These are phyloP conservation scores for Rhizoctonia solani DNA, from an alignment of 1,284 basidiomycete species.

Conservation along the genomic window DNA sequence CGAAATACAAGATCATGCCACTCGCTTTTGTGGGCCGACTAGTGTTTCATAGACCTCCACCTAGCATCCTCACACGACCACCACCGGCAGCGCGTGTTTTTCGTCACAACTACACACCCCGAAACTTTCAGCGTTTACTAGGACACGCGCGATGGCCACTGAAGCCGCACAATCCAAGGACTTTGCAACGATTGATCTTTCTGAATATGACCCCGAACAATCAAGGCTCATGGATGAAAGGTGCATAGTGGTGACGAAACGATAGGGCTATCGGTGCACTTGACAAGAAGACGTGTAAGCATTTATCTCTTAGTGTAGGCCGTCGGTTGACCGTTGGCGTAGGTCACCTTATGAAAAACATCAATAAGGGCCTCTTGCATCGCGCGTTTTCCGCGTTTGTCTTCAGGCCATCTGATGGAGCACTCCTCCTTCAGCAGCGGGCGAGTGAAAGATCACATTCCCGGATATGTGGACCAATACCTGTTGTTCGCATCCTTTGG, in stretches of 20 bases:
- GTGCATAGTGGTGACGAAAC: slow-evolving; percentile 93
- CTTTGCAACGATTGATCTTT: slow-evolving; percentile 72
- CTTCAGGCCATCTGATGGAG: slow-evolving; percentile 92
- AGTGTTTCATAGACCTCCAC: slow-evolving; percentile 2
- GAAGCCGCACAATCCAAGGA: slow-evolving; percentile 18
- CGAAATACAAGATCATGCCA: slow-evolving; percentile 18
- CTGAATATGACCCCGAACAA: slow-evolving; percentile 78
- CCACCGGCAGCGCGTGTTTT: background rate
- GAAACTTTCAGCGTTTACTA: background rate
- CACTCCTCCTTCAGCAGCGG: slow-evolving; percentile 92
- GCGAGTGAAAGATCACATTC: slow-evolving; percentile 99
- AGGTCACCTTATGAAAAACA: slow-evolving; percentile 99
- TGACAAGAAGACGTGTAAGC: slow-evolving; percentile 95
- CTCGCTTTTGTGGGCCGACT: slow-evolving; percentile 32
- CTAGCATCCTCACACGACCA: background rate
- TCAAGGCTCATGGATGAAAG: slow-evolving; percentile 95
- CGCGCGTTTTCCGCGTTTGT: slow-evolving; percentile 98
- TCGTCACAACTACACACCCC: background rate
- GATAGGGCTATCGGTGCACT: slow-evolving; percentile 88
- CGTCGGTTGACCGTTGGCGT: slow-evolving; percentile 23
- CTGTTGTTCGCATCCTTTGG: slow-evolving; percentile 96
- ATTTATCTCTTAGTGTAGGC: background rate
- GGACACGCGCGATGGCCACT: slow-evolving; percentile 32
- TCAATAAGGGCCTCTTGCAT: slow-evolving; percentile 92
- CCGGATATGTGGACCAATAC: slow-evolving; percentile 99